Evolutionary conservation across 2,329 filamentous ascomycete genomes (phyloP), one percentile per base, ranked within the genome.

Genomic region (Emmonsia crescens): DNA sequence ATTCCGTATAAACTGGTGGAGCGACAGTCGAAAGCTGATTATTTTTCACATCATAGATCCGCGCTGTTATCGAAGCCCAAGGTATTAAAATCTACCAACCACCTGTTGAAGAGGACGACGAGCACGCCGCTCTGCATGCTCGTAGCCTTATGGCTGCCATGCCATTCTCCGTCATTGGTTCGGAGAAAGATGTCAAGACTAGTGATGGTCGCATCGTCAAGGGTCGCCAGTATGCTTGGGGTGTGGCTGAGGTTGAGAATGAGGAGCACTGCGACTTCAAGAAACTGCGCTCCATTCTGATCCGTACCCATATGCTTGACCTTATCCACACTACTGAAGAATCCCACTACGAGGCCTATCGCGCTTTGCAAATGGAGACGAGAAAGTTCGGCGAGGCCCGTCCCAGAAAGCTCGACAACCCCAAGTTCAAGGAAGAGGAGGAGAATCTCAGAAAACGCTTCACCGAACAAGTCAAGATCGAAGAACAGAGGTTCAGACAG

Each of bases 231-330:
- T 99, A 99, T 80, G 91, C 91, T 61, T 99, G 94, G 94, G 94
- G 94, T 83, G 94, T 99, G 71, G 94, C 94, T 65, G 94, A 99
- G 79, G 94, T 99, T 59, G 94, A 99, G 84, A 99, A 99, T 75
- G 94, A 99, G 80, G 94, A 99, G 75, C 94, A 99, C 84, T 99
- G 94, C 80, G 94, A 99, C 79, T 99, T 99, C 84, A 99, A 99
- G 89, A 99, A 99, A 84, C 89, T 99, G 66, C 92, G 94, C 72
- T 96, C 93, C 57, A 97, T 99, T 72, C 84, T 99, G 68, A 97
- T 99, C 82, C 91, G 94, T 77, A 96, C 93, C 58, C 94, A 99
- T 83, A 99, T 99, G 94, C 86, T 99, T 72, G 94, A 99, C 76
- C 89, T 99, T 67, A 99, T 99, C 76, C 94, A 99, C 83, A 99